Evolutionary conservation across 768 basidiomycete species (phyloP), one percentile per base, ranked within the genome.

Genomic region (Calocybe gangraenosa): DNA sequence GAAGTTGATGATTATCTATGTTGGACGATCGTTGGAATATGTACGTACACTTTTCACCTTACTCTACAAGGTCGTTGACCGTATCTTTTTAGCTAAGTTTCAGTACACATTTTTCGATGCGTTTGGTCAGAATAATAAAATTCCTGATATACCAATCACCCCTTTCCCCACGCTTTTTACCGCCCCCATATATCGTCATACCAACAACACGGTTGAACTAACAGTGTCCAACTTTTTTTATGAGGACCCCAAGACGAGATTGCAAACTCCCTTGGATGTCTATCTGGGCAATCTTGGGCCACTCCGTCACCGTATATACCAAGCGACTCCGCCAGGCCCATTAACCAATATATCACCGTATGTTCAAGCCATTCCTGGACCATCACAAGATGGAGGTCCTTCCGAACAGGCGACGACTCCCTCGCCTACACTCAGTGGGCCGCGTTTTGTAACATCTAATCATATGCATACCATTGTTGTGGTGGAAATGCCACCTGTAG

Each of bases 1-100:
- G 88, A 92, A 64, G 89, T 96, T 5, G 92, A 96, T 60, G 93
- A 96, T 60, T 94, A 92, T 70, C 69, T 94, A 46, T 92, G 89
- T 58, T 96, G 93, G 93, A 92, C 91, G 10, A 93, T 96, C 55
- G 91, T 92, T 52, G 91, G 93, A 31, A 93, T 95, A 42, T 91
- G 93, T 93, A 66, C 65, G 87, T 70, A 50, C 17, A 6, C 37
- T 41, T 44, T 14, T 40, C 35, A 39, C 20, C 37, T 9, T 37
- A 21, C 48, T 46, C 40, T 44, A 31, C 22, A 44, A 28, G 6
- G 11, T 36, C 2, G 14, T 14, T 35, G 7, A 35, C 13, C 7
- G 32, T 25, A 18, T n/a, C 22, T 19, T 43, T 58, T 15, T 54
- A 92, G 90, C 91, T 44, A 92, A 92, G 65, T 93, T 92, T 65